These are phyloP conservation scores for Colletotrichum endophyticum DNA, from an alignment of 2,329 filamentous ascomycete genomes.

Conservation along the genomic window DNA sequence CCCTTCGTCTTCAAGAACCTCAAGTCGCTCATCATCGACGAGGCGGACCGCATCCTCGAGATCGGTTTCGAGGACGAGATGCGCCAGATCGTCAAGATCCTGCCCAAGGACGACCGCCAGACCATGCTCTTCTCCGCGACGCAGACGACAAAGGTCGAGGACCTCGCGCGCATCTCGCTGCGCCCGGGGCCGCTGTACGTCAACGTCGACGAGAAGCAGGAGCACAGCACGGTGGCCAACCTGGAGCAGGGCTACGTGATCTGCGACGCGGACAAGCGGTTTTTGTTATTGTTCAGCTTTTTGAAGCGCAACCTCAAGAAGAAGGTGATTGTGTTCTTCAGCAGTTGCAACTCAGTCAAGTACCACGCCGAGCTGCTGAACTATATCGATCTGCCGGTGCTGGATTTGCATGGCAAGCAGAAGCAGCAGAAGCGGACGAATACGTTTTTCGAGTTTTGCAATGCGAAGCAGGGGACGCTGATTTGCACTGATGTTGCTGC, in stretches of 20 bases:
- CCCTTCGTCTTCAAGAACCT: conserved; percentile 93
- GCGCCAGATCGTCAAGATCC: conserved; percentile 92
- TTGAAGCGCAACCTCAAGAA: conserved; percentile 91
- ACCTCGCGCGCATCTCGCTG: conserved; percentile 91
- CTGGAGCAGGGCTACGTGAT: conserved; percentile 96
- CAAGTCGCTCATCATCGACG: conserved; percentile 91
- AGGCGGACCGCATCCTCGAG: conserved; percentile 95
- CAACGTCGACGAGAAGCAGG: conserved; percentile 90
- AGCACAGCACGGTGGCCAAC: conserved; percentile 90
- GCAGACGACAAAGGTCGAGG: conserved; percentile 98
- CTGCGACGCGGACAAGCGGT: conserved; percentile 92
- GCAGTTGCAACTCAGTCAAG: conserved; percentile 90
- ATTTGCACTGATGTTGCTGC: conserved; percentile 98
- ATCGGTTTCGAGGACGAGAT: conserved; percentile 99
- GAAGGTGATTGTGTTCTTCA: conserved; percentile 98
- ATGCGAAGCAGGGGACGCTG: conserved; percentile 79
- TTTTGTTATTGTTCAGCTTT: conserved; percentile 93
- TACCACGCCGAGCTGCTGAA: conserved; percentile 96
- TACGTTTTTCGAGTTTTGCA: conserved; percentile 94
- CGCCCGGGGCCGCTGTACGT: conserved; percentile 92
- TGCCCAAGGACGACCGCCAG: conserved; percentile 85
- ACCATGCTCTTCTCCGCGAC: conserved; percentile 99
- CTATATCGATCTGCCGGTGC: conserved; percentile 92
- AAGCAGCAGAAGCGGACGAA: conserved; percentile 99
- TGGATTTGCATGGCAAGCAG: conserved; percentile 91